Evolutionary conservation across 2,329 filamentous ascomycete species (phyloP).

Genomic region (Penicillium brevicompactum): DNA sequence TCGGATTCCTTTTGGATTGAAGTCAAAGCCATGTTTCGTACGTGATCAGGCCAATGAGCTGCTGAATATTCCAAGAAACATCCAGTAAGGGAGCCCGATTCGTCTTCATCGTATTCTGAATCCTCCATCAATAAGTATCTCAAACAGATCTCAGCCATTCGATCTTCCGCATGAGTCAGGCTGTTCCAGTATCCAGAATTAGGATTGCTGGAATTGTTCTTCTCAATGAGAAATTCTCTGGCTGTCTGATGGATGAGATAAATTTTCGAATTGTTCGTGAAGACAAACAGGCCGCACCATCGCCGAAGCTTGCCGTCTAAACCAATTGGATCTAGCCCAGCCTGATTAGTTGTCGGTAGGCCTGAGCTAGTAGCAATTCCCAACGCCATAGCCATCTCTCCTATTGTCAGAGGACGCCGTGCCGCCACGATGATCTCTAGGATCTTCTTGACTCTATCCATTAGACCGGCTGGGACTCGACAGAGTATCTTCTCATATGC

Average conservation of each 20-base stretch:
- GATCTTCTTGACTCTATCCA: slow-evolving; percentile 4
- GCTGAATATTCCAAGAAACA: slow-evolving; percentile 10
- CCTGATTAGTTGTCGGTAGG: background rate
- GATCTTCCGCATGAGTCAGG: slow-evolving; percentile 3
- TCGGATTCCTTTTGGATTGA: background rate
- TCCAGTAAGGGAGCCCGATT: background rate
- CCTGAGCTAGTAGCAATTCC: slow-evolving; percentile 1
- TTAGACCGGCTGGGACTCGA: slow-evolving; percentile 4
- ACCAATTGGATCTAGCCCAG: background rate
- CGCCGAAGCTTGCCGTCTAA: background rate
- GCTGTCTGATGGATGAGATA: slow-evolving; percentile 22
- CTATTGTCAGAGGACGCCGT: slow-evolving; percentile 10
- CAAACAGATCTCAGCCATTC: slow-evolving; percentile 10
- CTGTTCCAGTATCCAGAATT: background rate
- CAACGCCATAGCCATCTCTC: slow-evolving; percentile 13
- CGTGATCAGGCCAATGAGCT: slow-evolving; percentile 10
- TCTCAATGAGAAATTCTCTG: slow-evolving; percentile 8
- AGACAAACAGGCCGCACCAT: slow-evolving; percentile 15
- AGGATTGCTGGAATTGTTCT: background rate
- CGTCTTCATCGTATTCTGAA: background rate
- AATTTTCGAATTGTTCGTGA: slow-evolving; percentile 11
- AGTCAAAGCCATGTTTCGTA: background rate
- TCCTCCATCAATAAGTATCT: slow-evolving; percentile 13
- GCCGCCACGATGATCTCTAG: slow-evolving; percentile 14
- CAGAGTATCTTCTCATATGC: slow-evolving; percentile 16